Conservation (phyloP, 805 yeast genomes). For the Starmerella powellii region DNA sequence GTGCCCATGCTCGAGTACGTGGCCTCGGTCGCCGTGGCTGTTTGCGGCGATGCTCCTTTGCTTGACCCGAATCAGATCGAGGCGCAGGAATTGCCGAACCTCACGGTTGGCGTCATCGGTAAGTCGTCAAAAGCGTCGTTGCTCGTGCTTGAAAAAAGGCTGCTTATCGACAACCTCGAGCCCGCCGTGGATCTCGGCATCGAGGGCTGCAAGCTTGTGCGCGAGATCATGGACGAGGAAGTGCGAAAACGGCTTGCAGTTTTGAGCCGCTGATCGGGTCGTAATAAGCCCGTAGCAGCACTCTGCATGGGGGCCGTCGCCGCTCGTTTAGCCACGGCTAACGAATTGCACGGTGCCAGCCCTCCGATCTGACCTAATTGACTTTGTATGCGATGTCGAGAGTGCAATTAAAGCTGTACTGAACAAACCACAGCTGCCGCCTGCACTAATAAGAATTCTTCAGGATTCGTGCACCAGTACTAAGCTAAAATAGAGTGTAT, state of each 20-base stretch:
- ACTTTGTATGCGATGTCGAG: no score
- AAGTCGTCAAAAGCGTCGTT: constrained; percentile 65
- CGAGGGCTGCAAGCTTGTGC: constrained; percentile 72
- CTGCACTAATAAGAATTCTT: no score
- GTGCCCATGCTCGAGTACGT: constrained; percentile 87
- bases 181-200: constrained; percentile 67
- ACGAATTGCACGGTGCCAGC: no score
- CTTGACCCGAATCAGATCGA: constrained; percentile 74
- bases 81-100: constrained; percentile 66
- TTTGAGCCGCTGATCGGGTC: neutral
- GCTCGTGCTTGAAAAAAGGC: constrained; percentile 64
- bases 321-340: no score
- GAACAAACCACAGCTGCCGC: no score
- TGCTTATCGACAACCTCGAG: constrained; percentile 73
- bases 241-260: constrained; percentile 40
- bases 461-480: no score
- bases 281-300: no score
- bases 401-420: no score
- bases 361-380: no score
- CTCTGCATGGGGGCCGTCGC: no score
- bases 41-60: constrained; percentile 64
- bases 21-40: constrained; percentile 66
- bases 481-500: no score
- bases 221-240: constrained; percentile 75
- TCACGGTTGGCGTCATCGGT: constrained; percentile 79